Conservation (phyloP, 345 rosid species). For the Cardamine chenopodiifolia region DNA sequence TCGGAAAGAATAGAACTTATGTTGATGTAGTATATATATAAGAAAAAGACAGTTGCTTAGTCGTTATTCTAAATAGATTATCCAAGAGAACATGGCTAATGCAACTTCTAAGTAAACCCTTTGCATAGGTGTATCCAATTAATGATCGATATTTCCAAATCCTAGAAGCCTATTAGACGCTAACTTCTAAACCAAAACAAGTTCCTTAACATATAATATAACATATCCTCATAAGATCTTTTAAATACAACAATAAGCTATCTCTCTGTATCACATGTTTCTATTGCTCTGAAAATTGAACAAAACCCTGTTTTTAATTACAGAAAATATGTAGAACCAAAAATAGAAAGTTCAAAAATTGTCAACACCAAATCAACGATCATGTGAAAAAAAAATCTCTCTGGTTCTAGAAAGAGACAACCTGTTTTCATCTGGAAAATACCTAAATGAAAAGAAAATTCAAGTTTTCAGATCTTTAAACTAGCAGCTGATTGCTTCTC, state of each 20-base stretch:
- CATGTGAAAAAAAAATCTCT: not conserved
- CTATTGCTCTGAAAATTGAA: not conserved
- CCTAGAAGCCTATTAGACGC: constrained; percentile 28
- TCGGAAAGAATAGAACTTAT: not conserved
- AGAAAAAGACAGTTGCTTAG: constrained; percentile 12
- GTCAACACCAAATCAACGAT: constrained; percentile 11
- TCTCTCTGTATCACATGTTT: constrained; percentile 33
- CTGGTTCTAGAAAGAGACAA: not conserved
- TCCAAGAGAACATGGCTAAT: constrained; percentile 16
- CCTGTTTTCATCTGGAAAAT: not conserved
- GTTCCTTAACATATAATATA: constrained; percentile 8
- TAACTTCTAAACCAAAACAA: constrained; percentile 12
- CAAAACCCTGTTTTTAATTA: no score
- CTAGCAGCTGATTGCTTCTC: constrained; percentile 16
- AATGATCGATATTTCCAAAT: constrained; percentile 11
- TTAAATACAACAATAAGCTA: constrained; percentile 26
- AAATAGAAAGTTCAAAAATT: not conserved
- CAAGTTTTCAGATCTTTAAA: constrained; percentile 7
- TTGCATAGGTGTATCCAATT: constrained; percentile 23
- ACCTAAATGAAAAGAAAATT: not conserved
- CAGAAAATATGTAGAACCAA: constrained; percentile 7
- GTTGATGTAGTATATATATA: not conserved
- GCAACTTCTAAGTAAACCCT: constrained; percentile 34
- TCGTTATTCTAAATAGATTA: constrained; percentile 2
- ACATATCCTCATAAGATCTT: constrained; percentile 15